Evolutionary conservation across 371 early-diverging fungal species (phyloP), one percentile per base, ranked within the genome.

Genomic region (Mortierella sp.): DNA sequence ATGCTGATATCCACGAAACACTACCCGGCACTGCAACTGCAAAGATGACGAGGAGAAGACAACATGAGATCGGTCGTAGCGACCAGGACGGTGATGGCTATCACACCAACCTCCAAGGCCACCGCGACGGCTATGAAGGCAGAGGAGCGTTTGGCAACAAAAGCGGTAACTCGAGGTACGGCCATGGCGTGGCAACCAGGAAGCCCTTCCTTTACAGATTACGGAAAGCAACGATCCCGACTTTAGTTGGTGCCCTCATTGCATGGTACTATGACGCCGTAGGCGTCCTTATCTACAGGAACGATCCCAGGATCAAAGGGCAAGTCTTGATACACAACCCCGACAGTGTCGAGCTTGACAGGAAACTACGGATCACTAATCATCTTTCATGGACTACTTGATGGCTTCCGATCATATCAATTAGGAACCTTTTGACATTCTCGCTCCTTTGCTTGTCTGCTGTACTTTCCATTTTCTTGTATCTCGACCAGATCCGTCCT

Each of bases 271-370:
- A 56, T 45, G 77, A 76, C 40, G 77, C 62, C 2, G 41, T 65
- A n/a, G 59, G 37, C 3, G 59, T 76, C 7, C 46, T 76, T 12
- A 54, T 76, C 40, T 76, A 41, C 47, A 50, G 77, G 46, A 64
- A 47, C 25, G 70, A 76, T 54, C 52, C 77, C 3, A 61, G 77
- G 13, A 76, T 76, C 51, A 76, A 69, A 62, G 70, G 70, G 77
- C 67, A 67, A 59, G 57, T 40, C 13, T 19, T 34, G 34, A 34
- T 34, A 34, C 10, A 34, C 34, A 10, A 34, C 34, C 34, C n/a
- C n/a, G n/a, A n/a, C n/a, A n/a, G n/a, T n/a, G n/a, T n/a, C n/a
- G n/a, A 34, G 4, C 34, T 34, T 34, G 34, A 34, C 34, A 34
- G 10, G 34, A 34, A 34, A n/a, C n/a, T 10, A 34, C 7, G 10